phyloP scores from a whole-genome alignment of 2,329 filamentous ascomycete genomes.

The Tolypocladium paradoxum region DNA sequence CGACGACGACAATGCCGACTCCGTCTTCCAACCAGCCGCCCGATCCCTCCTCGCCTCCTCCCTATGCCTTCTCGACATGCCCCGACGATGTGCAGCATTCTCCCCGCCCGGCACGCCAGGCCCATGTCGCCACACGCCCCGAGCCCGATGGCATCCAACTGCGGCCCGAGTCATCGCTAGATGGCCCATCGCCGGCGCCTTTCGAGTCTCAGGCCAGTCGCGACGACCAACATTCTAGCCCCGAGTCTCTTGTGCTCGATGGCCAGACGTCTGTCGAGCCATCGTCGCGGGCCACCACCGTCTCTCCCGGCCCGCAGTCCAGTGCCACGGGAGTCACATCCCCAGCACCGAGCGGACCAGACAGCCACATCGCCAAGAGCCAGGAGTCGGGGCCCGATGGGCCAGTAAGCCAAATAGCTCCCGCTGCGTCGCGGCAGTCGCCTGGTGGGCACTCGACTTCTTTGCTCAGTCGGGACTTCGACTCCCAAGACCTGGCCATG shows the following conservation, averaged over 20 bases:
- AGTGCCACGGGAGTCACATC: constrained; percentile 21
- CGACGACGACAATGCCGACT: constrained; percentile 29
- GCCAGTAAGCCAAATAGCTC: background rate
- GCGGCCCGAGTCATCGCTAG: constrained; percentile 9
- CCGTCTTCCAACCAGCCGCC: constrained; percentile 31
- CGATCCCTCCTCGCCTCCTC: constrained; percentile 24
- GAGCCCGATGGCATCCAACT: constrained; percentile 11
- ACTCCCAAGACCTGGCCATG: constrained; percentile 12
- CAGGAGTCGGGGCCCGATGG: constrained; percentile 10
- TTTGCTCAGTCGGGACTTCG: constrained; percentile 9
- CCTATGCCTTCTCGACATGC: constrained; percentile 29
- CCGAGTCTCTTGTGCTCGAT: constrained; percentile 10
- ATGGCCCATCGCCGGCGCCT: constrained; percentile 11
- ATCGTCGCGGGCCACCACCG: constrained; percentile 28
- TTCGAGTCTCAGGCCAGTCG: constrained; percentile 4
- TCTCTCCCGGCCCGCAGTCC: constrained; percentile 31
- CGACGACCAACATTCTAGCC: constrained; percentile 4
- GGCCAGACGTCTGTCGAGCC: constrained; percentile 15
- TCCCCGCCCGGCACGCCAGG: constrained; percentile 14
- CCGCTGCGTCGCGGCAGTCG: background rate
- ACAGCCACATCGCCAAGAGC: constrained; percentile 23
- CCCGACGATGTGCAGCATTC: constrained; percentile 28
- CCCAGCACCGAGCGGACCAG: constrained; percentile 19
- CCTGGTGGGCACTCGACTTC: constrained; percentile 5
- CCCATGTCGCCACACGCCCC: constrained; percentile 9